A percentile compares a stretch with the other conserved stretches of the same genome.
Evolutionary conservation across 371 early-diverging fungal genomes (phyloP).

Genomic region (Mortierella sp.): DNA sequence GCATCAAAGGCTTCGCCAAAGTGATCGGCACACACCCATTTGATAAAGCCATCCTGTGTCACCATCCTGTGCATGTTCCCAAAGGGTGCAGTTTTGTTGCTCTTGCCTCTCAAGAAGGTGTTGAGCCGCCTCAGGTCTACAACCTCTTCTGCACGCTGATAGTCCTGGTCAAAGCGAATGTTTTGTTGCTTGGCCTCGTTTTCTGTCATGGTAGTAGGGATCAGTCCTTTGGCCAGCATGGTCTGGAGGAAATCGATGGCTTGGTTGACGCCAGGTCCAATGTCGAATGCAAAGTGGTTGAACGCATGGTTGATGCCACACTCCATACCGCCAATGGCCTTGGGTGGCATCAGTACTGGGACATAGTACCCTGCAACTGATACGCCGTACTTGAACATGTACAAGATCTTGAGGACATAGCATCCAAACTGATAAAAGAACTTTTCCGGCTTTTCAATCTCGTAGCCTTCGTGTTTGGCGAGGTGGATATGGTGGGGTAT

Average conservation of each 20-base stretch:
- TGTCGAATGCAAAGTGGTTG: neutral
- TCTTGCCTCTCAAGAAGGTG: conserved; percentile 16
- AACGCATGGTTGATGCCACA: neutral
- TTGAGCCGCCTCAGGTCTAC: conserved; percentile 21
- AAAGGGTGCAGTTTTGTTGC: conserved; percentile 3
- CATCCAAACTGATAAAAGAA: conserved; percentile 23
- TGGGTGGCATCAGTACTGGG: conserved; percentile 12
- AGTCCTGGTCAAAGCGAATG: neutral
- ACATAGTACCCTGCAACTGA: conserved; percentile 23
- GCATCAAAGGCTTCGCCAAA: conserved; percentile 12
- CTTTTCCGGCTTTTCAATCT: conserved; percentile 11
- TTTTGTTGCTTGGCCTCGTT: neutral
- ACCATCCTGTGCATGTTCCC: conserved; percentile 32
- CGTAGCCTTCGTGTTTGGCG: conserved; percentile 19
- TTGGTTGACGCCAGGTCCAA: conserved; percentile 7
- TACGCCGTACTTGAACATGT: conserved; percentile 35
- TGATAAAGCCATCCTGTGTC: conserved; percentile 24
- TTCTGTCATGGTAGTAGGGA: neutral
- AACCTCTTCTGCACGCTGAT: conserved; percentile 9
- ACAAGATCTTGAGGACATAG: conserved; percentile 21
- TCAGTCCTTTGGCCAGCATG: neutral
- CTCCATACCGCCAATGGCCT: neutral
- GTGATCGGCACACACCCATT: conserved; percentile 42
- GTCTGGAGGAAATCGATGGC: conserved; percentile 11
- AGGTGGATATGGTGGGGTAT: conserved; percentile 34